Percentiles rank a stretch among this genome's conserved stretches.
Conservation (phyloP, 768 basidiomycete species). For the Tricholoma hemisulphureum region DNA sequence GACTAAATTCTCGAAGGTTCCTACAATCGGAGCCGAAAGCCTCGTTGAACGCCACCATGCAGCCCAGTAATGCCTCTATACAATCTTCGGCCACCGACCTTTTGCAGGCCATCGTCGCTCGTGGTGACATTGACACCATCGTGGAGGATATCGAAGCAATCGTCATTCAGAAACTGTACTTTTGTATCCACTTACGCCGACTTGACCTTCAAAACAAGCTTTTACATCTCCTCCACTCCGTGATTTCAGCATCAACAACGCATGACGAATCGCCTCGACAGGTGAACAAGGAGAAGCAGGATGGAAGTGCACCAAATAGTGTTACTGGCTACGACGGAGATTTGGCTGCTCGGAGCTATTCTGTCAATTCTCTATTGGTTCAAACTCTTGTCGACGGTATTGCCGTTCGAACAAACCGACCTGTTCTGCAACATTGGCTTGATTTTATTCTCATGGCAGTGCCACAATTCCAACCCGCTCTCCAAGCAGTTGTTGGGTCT, state of each 20-base stretch:
- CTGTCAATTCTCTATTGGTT: constrained; percentile 69
- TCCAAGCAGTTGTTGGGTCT: constrained; percentile 66
- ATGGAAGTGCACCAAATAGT: constrained; percentile 33
- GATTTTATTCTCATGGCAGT: constrained; percentile 93
- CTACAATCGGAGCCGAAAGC: constrained; percentile 75
- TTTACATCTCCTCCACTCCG: constrained; percentile 84
- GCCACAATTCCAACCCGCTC: constrained; percentile 75
- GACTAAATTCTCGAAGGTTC: constrained; percentile 45
- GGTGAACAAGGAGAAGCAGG: constrained; percentile 22
- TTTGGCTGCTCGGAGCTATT: constrained; percentile 37
- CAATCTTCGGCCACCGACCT: constrained; percentile 80
- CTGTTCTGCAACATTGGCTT: constrained; percentile 92
- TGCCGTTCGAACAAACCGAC: constrained; percentile 60
- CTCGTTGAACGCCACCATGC: constrained; percentile 48
- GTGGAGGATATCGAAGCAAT: constrained; percentile 68
- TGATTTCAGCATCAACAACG: constrained; percentile 65
- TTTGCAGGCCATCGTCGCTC: constrained; percentile 75
- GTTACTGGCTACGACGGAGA: constrained; percentile 31
- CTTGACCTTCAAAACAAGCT: constrained; percentile 92
- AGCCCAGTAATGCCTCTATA: constrained; percentile 56
- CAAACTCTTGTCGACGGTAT: constrained; percentile 84
- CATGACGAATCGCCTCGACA: constrained; percentile 30
- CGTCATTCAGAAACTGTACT: constrained; percentile 73
- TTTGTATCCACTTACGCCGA: constrained; percentile 62
- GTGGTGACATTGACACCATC: constrained; percentile 71